phyloP scores from a whole-genome alignment of 305 asterid species.

The Fraxinus platypoda region DNA sequence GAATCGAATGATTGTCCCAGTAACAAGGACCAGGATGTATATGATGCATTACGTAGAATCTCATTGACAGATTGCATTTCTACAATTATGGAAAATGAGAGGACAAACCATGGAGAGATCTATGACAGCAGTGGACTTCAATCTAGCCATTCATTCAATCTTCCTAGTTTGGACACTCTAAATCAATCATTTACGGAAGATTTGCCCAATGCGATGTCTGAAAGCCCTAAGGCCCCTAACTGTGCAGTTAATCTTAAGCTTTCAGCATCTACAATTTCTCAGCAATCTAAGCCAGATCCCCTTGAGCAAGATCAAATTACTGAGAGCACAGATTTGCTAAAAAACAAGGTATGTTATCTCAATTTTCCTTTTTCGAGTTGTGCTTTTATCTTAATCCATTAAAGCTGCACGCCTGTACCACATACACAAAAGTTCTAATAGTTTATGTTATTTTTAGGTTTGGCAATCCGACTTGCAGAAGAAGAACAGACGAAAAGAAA shows the following conservation, averaged over 20 bases:
- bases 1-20: slow-evolving; percentile 68
- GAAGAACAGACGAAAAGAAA: slow-evolving; percentile 37
- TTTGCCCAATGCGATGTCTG: slow-evolving; percentile 23
- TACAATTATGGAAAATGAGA: slow-evolving; percentile 36
- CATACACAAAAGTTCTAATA: not conserved
- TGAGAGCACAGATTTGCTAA: slow-evolving; percentile 36
- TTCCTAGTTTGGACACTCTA: slow-evolving; percentile 51
- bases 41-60: slow-evolving; percentile 60
- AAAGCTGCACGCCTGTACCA: not conserved
- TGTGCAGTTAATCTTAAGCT: slow-evolving; percentile 39
- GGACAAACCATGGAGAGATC: slow-evolving; percentile 36
- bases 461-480: slow-evolving; percentile 44
- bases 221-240: slow-evolving; percentile 30
- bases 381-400: slow-evolving; percentile 1
- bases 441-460: slow-evolving; percentile 21
- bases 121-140: slow-evolving; percentile 32
- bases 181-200: slow-evolving; percentile 43
- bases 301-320: slow-evolving; percentile 43
- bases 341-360: slow-evolving; percentile 50
- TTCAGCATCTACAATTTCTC: slow-evolving; percentile 50
- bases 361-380: not conserved
- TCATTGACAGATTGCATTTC: slow-evolving; percentile 63
- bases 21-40: slow-evolving; percentile 66
- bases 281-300: slow-evolving; percentile 79
- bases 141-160: slow-evolving; percentile 49